Base-by-base conservation (phyloP, 73 alveolate species). In the Paramecium octaurelia region DNA sequence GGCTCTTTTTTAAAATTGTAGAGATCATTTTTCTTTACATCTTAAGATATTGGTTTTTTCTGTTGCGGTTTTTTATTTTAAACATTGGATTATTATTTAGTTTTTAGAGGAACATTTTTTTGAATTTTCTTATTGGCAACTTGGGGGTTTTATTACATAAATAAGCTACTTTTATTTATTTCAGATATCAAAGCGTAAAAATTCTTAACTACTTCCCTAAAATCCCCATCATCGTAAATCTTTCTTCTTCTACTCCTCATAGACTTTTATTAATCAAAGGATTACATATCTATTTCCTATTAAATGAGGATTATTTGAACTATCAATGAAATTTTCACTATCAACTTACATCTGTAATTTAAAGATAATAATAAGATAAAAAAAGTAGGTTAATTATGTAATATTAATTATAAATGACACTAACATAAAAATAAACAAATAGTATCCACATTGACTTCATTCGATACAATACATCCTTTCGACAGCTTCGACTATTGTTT, bases 161-260 rank as follows among this genome's bases (percentile, higher is more conserved):
- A 80, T 80, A 6, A 24, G 46, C 27, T 80, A 80, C 91, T 20
- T 80, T 35, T 80, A 80, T 80, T 80, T 23, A 80, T 80, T 0
- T 80, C 91, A 0, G 75, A 23, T 23, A 80, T 80, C 29, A 80
- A 35, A 10, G 70, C 34, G 24, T 80, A 80, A n/a, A 80, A 80
- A 64, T 80, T 80, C 57, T 80, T 80, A 9, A 80, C 91, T 18
- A 80, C 91, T 80, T 80, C 91, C 14, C 48, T 80, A 64, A 80
- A 80, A 80, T 80, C 75, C 8, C 57, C 43, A 80, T 80, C 91
- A 80, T 40, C 91, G 48, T 80, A 80, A 10, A 80, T 80, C 46
- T 80, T 80, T 4, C 91, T 27, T 43, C 91, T 64, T 34, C 84
- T 2, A 64, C 46, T 64, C 29, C 84, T 64, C 84, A 64, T 64